These are phyloP conservation scores for Fistulifera solaris DNA, from an alignment of 108 stramenopile genomes.

Conservation along the genomic window DNA sequence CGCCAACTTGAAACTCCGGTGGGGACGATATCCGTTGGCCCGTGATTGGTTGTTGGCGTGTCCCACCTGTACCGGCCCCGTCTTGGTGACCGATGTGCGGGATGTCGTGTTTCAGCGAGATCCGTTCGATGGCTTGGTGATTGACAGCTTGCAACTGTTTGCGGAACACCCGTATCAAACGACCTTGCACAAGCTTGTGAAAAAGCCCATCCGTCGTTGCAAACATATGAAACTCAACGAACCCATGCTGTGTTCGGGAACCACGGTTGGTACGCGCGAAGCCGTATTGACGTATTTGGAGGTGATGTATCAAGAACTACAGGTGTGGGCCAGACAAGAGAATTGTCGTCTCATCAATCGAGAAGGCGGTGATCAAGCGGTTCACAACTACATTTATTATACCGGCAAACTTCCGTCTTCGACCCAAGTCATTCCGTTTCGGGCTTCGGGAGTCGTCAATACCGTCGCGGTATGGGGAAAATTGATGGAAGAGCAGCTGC, in stretches of 20 bases:
- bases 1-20: constrained; percentile 40
- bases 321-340: constrained; percentile 32
- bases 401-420: constrained; percentile 40
- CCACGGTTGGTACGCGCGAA: constrained; percentile 55
- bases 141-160: constrained; percentile 38
- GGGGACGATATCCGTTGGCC: constrained; percentile 50
- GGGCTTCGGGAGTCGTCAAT: constrained; percentile 27
- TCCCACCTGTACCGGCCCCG: constrained; percentile 56
- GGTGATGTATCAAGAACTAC: constrained; percentile 55
- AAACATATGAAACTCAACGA: constrained; percentile 23
- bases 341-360: constrained; percentile 34
- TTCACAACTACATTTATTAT: constrained; percentile 77
- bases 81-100: constrained; percentile 56
- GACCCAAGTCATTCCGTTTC: constrained; percentile 17
- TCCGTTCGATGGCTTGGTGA: constrained; percentile 47
- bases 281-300: constrained; percentile 59
- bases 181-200: constrained; percentile 55
- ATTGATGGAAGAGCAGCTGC: neutral
- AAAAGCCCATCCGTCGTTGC: constrained; percentile 31
- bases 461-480: constrained; percentile 11
- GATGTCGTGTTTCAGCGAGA: constrained; percentile 62
- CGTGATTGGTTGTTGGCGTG: constrained; percentile 59
- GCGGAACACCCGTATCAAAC: constrained; percentile 40
- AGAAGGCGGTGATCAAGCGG: constrained; percentile 53
- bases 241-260: constrained; percentile 63